Evolutionary conservation across 176 grass and related monocot genomes (phyloP), one percentile per base, ranked within the genome.

Genomic region (Elaeis guineensis): DNA sequence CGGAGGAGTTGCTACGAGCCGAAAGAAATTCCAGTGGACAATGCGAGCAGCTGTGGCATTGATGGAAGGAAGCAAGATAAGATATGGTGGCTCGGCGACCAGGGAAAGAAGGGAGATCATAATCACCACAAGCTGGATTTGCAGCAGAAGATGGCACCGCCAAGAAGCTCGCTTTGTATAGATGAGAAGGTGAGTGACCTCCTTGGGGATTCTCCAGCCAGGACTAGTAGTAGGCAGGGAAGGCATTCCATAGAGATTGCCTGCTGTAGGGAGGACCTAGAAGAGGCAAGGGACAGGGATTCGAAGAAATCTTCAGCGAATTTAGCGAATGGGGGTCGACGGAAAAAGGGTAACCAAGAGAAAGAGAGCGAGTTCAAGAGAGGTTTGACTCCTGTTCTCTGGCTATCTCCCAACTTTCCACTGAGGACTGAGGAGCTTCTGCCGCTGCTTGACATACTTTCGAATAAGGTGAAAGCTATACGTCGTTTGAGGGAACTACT

Each of bases 391-490:
- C 65, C 65, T 44, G 26, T 39, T 55, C 11, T 68, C 9, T 68
- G 65, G 65, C 65, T 68, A 5, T 55, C 65, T 3, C 26, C 51
- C 3, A 51, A 68, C 52, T 68, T 68, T 19, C 65, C 65, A 39
- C 52, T 68, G 1, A 3, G 5, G 65, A 54, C 52, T 21, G 65
- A 68, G 26, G 65, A 68, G 18, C 52, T 68, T 16, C 11, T 56
- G 28, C 65, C 65, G 0, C 26, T 68, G 51, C 65, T 68, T 14
- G 65, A 68, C 29, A 56, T 68, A 6, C 23, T 68, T 15, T n/a
- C 65, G 5, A 35, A 68, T n/a, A 68, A 68, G 29, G 65, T 56
- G 16, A 68, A 68, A 52, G 65, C 65, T 7, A 44, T 68, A 21
- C 52, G 65, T 22, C 65, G 65, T 3, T 18, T 68, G 9, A 54